Evolutionary conservation across 805 yeast genomes (phyloP).

Genomic region (Pichia gijzeniarum): DNA sequence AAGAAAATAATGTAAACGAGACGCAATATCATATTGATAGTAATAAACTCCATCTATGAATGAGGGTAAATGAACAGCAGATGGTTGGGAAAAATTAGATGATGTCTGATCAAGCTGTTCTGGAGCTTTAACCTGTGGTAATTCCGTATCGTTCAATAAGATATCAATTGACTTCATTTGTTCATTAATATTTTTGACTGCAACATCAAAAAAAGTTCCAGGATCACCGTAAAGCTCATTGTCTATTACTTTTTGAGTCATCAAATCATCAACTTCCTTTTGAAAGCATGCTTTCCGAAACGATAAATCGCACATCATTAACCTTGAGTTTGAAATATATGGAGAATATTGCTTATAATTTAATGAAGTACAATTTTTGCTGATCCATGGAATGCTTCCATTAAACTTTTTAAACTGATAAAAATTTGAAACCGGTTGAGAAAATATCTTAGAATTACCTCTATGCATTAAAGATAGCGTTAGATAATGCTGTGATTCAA

Average conservation of each 20-base stretch:
- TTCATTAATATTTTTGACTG: slow-evolving; percentile 47
- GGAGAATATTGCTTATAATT: slow-evolving; percentile 20
- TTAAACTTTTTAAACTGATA: slow-evolving; percentile 19
- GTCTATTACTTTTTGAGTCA: slow-evolving; percentile 49
- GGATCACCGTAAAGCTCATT: slow-evolving; percentile 53
- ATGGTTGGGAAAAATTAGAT: background rate
- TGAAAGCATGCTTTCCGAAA: slow-evolving; percentile 51
- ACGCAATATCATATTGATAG: slow-evolving; percentile 63
- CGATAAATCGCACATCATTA: slow-evolving; percentile 57
- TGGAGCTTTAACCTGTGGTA: slow-evolving; percentile 19
- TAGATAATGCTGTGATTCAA: slow-evolving; percentile 49
- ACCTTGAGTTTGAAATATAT: slow-evolving; percentile 50
- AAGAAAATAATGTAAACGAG: slow-evolving; percentile 59
- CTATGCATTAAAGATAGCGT: slow-evolving; percentile 62
- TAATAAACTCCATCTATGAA: slow-evolving; percentile 53
- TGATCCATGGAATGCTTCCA: slow-evolving; percentile 54
- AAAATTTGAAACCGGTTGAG: slow-evolving; percentile 28
- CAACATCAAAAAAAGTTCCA: slow-evolving; percentile 46
- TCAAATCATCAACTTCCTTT: slow-evolving; percentile 51
- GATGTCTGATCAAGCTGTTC: slow-evolving; percentile 21
- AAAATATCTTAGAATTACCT: slow-evolving; percentile 25
- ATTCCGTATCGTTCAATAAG: slow-evolving; percentile 22
- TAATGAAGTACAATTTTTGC: slow-evolving; percentile 15
- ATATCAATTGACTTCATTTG: slow-evolving; percentile 36
- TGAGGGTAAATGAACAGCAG: slow-evolving; percentile 8